A percentile compares a stretch with the other conserved stretches of the same genome.
phyloP scores from a whole-genome alignment of 2,329 filamentous ascomycete species.

The Colletotrichum gigasporum region DNA sequence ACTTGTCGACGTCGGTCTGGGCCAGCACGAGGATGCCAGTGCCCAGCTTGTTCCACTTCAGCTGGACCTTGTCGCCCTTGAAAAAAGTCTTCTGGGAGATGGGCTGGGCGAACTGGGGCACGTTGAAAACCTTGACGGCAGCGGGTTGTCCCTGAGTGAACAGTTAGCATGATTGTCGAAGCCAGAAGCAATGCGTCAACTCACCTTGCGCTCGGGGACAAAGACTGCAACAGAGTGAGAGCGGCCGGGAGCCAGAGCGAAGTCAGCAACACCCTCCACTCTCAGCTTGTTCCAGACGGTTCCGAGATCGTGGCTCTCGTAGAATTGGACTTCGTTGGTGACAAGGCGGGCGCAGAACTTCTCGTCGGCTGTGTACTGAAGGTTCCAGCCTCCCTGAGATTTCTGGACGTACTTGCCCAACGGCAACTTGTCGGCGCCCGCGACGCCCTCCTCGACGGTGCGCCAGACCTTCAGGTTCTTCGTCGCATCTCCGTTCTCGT shows the following conservation, averaged over 20 bases:
- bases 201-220: constrained; percentile 91
- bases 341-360: constrained; percentile 91
- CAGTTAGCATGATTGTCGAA: constrained; percentile 20
- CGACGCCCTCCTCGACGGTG: constrained; percentile 75
- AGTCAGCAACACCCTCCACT: constrained; percentile 89
- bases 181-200: constrained; percentile 32
- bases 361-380: constrained; percentile 96
- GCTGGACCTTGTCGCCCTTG: constrained; percentile 98
- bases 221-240: constrained; percentile 95
- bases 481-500: constrained; percentile 89
- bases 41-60: constrained; percentile 96
- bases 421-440: constrained; percentile 73
- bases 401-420: constrained; percentile 95
- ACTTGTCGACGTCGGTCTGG: constrained; percentile 97
- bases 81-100: constrained; percentile 99
- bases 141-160: constrained; percentile 88
- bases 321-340: constrained; percentile 98
- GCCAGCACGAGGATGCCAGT: constrained; percentile 93
- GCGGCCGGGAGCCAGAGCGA: constrained; percentile 88
- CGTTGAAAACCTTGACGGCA: constrained; percentile 91
- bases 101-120: constrained; percentile 83
- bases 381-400: constrained; percentile 93
- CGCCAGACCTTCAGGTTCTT: constrained; percentile 99
- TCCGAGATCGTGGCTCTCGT: constrained; percentile 84
- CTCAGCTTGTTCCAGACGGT: constrained; percentile 96